Percentiles rank a stretch among this genome's conserved stretches.
These are phyloP conservation scores for Exophiala xenobiotica DNA, from an alignment of 2,329 filamentous ascomycete species.

Conservation along the genomic window DNA sequence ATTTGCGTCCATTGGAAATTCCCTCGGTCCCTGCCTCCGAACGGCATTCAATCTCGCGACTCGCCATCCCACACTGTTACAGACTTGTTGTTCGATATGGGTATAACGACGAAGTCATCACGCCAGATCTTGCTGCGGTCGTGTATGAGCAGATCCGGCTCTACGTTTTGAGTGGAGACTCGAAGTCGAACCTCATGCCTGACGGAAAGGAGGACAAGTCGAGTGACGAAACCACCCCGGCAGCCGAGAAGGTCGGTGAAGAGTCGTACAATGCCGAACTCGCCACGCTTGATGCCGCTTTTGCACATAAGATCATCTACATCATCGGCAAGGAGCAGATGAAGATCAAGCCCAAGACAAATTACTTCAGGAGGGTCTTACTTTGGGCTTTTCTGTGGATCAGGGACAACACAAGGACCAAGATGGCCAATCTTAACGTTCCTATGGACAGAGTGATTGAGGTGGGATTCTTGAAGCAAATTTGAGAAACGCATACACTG, in stretches of 20 bases:
- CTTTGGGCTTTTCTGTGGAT: conserved; percentile 40
- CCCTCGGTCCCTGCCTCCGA: conserved; percentile 56
- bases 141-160: conserved; percentile 60
- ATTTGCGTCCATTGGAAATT: conserved; percentile 63
- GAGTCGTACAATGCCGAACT: conserved; percentile 23
- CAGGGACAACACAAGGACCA: conserved; percentile 41
- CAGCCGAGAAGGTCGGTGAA: neutral
- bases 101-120: conserved; percentile 70
- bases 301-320: conserved; percentile 51
- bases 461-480: conserved; percentile 43
- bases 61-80: conserved; percentile 62
- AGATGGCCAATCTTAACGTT: conserved; percentile 40
- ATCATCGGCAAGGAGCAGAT: conserved; percentile 47
- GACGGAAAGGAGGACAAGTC: conserved; percentile 1
- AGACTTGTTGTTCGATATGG: conserved; percentile 69
- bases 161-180: conserved; percentile 46
- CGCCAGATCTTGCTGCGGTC: conserved; percentile 60
- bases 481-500: too few species aligned
- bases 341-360: conserved; percentile 34
- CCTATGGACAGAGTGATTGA: conserved; percentile 41
- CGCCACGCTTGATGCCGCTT: conserved; percentile 43
- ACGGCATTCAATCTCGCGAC: conserved; percentile 46
- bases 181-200: neutral
- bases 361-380: conserved; percentile 32
- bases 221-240: neutral